Percentiles rank a stretch among this genome's conserved stretches.
These are phyloP conservation scores for Coprinopsis sp. DNA, from an alignment of 768 basidiomycete genomes.

Conservation along the genomic window DNA sequence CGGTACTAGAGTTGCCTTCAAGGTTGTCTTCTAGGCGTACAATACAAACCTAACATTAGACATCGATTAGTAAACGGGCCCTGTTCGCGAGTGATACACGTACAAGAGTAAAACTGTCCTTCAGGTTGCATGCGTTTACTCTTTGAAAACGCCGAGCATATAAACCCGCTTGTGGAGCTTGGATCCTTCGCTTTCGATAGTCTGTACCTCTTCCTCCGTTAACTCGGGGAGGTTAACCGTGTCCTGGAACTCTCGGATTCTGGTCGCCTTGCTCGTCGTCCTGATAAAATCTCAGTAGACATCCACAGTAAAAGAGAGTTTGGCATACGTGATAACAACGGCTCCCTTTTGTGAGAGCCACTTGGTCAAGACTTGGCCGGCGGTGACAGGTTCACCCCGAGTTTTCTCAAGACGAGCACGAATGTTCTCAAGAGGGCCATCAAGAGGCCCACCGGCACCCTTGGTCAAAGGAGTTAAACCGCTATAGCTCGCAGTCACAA, in stretches of 20 bases:
- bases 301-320: slow-evolving; percentile 1
- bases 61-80: too few relatives aligned
- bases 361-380: slow-evolving; percentile 62
- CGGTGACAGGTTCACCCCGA: slow-evolving; percentile 38
- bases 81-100: too few relatives aligned
- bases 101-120: too few relatives aligned
- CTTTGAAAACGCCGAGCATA: slow-evolving; percentile 36
- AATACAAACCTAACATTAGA: too few relatives aligned
- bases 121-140: slow-evolving; percentile 14
- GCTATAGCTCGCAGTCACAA: slow-evolving; percentile 64
- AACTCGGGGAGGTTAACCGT: slow-evolving; percentile 44
- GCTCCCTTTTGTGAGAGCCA: slow-evolving; percentile 63
- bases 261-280: slow-evolving; percentile 43
- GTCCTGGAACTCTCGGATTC: slow-evolving; percentile 42
- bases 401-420: slow-evolving; percentile 45
- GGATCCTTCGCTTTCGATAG: slow-evolving; percentile 54
- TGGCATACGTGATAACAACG: slow-evolving; percentile 59
- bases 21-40: too few relatives aligned
- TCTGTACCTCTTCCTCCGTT: slow-evolving; percentile 52
- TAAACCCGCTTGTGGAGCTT: slow-evolving; percentile 41
- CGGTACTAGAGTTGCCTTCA: too few relatives aligned
- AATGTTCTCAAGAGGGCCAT: slow-evolving; percentile 47
- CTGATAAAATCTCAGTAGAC: too few relatives aligned
- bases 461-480: slow-evolving; percentile 45
- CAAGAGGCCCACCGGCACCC: slow-evolving; percentile 52